A percentile compares a stretch with the other conserved stretches of the same genome.
Evolutionary conservation across 805 yeast species (phyloP).

Genomic region (Saturnispora diversa): DNA sequence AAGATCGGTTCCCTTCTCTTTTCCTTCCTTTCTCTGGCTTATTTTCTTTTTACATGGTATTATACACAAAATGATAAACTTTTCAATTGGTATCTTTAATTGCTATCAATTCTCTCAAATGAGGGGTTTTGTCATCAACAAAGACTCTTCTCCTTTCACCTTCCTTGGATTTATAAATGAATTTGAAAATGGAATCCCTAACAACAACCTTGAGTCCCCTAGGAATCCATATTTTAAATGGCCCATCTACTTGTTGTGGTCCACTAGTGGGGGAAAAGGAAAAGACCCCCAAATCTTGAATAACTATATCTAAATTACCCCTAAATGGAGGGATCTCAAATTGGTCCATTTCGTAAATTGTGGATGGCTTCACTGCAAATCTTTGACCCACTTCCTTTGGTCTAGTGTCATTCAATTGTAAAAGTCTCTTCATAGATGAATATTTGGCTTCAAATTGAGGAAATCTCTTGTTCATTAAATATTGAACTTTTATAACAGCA

Average conservation of each 20-base stretch:
- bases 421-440: slow-evolving; percentile 28
- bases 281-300: slow-evolving; percentile 57
- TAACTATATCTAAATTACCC: slow-evolving; percentile 58
- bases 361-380: slow-evolving; percentile 20
- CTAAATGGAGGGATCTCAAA: slow-evolving; percentile 62
- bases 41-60: too few species aligned
- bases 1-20: too few species aligned
- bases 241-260: slow-evolving; percentile 19
- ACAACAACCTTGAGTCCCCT: slow-evolving; percentile 45
- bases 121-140: slow-evolving; percentile 15
- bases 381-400: slow-evolving; percentile 22
- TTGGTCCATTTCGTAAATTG: slow-evolving; percentile 30
- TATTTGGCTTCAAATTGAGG: slow-evolving; percentile 35
- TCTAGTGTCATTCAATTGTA: slow-evolving; percentile 20
- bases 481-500: slow-evolving; percentile 40
- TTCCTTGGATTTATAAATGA: slow-evolving; percentile 21
- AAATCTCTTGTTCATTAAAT: slow-evolving; percentile 28
- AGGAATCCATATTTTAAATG: slow-evolving; percentile 48
- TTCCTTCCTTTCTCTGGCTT: too few species aligned
- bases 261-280: slow-evolving; percentile 53
- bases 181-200: slow-evolving; percentile 31
- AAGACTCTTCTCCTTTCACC: slow-evolving; percentile 14
- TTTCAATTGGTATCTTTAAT: slow-evolving; percentile 14
- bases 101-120: slow-evolving; percentile 19
- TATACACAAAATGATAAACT: too few species aligned